These are phyloP conservation scores for Kalmanozyma brasiliensis DNA, from an alignment of 1,284 basidiomycete species.

Conservation along the genomic window DNA sequence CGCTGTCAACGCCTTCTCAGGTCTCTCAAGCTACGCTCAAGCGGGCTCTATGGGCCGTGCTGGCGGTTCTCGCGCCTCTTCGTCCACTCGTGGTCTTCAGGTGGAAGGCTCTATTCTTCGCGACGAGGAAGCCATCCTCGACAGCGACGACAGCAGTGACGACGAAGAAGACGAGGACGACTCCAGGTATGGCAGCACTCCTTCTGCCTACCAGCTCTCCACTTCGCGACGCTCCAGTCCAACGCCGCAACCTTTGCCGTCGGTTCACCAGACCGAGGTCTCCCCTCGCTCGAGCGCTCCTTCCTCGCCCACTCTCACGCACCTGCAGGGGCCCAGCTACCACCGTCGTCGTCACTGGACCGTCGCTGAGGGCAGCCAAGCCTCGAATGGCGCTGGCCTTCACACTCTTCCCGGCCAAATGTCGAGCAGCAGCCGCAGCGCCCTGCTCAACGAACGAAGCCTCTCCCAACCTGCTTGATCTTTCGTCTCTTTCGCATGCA, in stretches of 20 bases:
- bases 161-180: constrained; percentile 13
- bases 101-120: constrained; percentile 43
- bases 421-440: background rate
- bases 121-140: constrained; percentile 31
- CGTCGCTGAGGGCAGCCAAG: constrained; percentile 33
- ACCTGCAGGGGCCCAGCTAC: constrained; percentile 12
- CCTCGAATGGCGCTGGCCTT: constrained; percentile 17
- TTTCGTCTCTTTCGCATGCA: background rate
- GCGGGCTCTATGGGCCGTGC: constrained; percentile 8
- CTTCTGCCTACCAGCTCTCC: constrained; percentile 13
- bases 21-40: constrained; percentile 35
- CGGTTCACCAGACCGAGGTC: constrained; percentile 5
- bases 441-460: constrained; percentile 15
- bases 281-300: constrained; percentile 12
- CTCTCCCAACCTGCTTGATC: constrained; percentile 21
- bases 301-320: constrained; percentile 15
- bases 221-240: constrained; percentile 23
- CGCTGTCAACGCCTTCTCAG: constrained; percentile 28
- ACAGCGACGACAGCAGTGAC: constrained; percentile 32
- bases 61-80: constrained; percentile 3
- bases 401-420: constrained; percentile 13
- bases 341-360: constrained; percentile 36
- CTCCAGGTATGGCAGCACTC: constrained; percentile 5
- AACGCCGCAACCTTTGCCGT: background rate
- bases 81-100: constrained; percentile 24